These are phyloP conservation scores for Neofusicoccum laricinum DNA, from an alignment of 2,329 filamentous ascomycete genomes.

Conservation along the genomic window DNA sequence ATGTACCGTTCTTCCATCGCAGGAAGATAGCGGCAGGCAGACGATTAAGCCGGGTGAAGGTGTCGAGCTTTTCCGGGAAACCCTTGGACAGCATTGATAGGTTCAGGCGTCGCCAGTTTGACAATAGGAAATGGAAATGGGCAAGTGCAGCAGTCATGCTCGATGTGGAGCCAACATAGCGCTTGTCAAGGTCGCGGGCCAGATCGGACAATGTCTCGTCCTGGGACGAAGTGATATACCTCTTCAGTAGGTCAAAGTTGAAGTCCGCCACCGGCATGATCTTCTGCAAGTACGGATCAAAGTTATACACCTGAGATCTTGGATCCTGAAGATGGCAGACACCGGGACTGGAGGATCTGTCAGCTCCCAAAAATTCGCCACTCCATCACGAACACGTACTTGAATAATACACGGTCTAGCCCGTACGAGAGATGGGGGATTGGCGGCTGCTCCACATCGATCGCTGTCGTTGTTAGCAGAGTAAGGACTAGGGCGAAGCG, in stretches of 20 bases:
- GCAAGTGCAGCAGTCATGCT: constrained; percentile 87
- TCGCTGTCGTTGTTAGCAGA: constrained; percentile 30
- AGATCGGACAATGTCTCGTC: constrained; percentile 70
- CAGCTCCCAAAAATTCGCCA: neutral
- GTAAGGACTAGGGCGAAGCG: neutral
- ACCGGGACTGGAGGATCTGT: constrained; percentile 54
- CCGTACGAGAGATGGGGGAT: constrained; percentile 69
- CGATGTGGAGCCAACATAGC: constrained; percentile 91
- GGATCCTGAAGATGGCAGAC: constrained; percentile 90
- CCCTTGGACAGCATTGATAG: constrained; percentile 62
- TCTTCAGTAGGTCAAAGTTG: constrained; percentile 80
- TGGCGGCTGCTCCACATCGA: constrained; percentile 47
- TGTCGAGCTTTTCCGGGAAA: constrained; percentile 59
- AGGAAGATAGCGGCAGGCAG: constrained; percentile 79
- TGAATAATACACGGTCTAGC: constrained; percentile 90
- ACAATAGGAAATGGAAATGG: constrained; percentile 92
- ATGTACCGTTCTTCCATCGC: constrained; percentile 76
- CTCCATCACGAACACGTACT: constrained; percentile 44
- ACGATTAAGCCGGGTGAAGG: constrained; percentile 70
- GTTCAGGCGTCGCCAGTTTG: constrained; percentile 74
- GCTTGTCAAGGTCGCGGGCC: constrained; percentile 64
- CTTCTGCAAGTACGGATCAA: constrained; percentile 86
- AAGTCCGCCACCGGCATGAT: constrained; percentile 95
- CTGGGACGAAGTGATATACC: constrained; percentile 88
- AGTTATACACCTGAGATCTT: constrained; percentile 86